Conservation (phyloP, 202 grass and related monocot species). For the Eragrostis tef region DNA sequence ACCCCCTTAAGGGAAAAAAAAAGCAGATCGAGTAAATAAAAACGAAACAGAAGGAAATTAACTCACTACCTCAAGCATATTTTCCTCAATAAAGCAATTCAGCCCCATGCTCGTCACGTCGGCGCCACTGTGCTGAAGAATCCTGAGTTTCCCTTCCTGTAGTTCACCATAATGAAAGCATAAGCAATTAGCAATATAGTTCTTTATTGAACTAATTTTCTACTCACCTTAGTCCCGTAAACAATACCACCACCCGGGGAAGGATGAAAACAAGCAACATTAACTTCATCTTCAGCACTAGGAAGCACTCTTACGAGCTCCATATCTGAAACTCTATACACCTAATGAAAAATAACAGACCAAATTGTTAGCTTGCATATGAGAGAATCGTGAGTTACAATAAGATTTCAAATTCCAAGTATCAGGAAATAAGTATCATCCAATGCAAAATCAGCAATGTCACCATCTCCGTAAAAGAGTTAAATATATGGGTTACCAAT, state of each 20-base stretch:
- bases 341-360: slow-evolving; percentile 51
- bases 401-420: slow-evolving; percentile 22
- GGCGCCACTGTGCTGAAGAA: slow-evolving; percentile 78
- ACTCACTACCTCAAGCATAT: slow-evolving; percentile 73
- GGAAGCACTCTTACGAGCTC: slow-evolving; percentile 94
- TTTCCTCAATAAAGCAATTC: slow-evolving; percentile 77
- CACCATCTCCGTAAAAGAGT: slow-evolving; percentile 7
- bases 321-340: slow-evolving; percentile 99
- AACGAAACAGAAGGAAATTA: slow-evolving; percentile 28
- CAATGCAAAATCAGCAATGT: slow-evolving; percentile 29
- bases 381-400: not conserved
- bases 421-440: slow-evolving; percentile 33
- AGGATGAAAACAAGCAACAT: slow-evolving; percentile 99
- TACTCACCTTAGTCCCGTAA: slow-evolving; percentile 87
- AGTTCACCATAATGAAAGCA: slow-evolving; percentile 40
- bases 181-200: slow-evolving; percentile 41
- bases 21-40: slow-evolving; percentile 2
- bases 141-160: slow-evolving; percentile 98
- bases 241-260: slow-evolving; percentile 83
- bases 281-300: slow-evolving; percentile 97
- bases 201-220: slow-evolving; percentile 41
- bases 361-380: slow-evolving; percentile 8
- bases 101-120: slow-evolving; percentile 55
- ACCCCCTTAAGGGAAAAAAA: not conserved
- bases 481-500: not conserved